phyloP scores from a whole-genome alignment of 1,139 yeast species.

The Citeromyces siamensis region DNA sequence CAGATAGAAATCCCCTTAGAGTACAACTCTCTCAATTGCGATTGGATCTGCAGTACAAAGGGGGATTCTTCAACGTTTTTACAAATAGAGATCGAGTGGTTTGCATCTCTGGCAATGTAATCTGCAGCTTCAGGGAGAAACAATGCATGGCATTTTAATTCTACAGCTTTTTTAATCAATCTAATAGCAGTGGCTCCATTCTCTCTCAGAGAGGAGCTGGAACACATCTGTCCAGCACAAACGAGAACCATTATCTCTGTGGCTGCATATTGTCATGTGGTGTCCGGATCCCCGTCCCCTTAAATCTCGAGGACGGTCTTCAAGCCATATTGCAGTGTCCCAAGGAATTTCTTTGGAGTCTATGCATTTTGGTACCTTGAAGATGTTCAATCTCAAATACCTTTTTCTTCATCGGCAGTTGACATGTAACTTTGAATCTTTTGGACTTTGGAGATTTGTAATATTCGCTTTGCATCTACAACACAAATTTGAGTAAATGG shows the following conservation, averaged over 20 bases:
- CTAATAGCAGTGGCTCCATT: conserved; percentile 49
- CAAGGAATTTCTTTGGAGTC: too few species aligned
- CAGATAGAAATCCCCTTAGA: conserved; percentile 21
- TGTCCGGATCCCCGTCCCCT: too few species aligned
- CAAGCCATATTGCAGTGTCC: too few species aligned
- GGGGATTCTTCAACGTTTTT: conserved; percentile 32
- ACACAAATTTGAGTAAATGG: too few species aligned
- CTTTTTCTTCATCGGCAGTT: too few species aligned
- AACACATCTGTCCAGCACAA: conserved; percentile 84
- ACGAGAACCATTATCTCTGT: conserved; percentile 33
- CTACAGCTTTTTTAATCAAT: conserved; percentile 52
- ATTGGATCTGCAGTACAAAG: conserved; percentile 36
- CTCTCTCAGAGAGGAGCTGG: conserved; percentile 45
- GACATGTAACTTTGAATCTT: too few species aligned
- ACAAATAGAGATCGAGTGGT: conserved; percentile 52
- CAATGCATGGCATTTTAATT: conserved; percentile 44
- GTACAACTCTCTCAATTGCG: conserved; percentile 28
- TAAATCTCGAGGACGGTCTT: too few species aligned
- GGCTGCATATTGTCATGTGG: too few species aligned
- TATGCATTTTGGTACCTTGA: too few species aligned
- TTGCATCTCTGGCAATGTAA: conserved; percentile 61
- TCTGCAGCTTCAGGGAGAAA: conserved; percentile 94
- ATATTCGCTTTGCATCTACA: too few species aligned
- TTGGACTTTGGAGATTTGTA: too few species aligned
- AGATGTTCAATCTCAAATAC: too few species aligned